Evolutionary conservation across 2,329 filamentous ascomycete genomes (phyloP), one percentile per base, ranked within the genome.

Genomic region (Curvularia sp.): DNA sequence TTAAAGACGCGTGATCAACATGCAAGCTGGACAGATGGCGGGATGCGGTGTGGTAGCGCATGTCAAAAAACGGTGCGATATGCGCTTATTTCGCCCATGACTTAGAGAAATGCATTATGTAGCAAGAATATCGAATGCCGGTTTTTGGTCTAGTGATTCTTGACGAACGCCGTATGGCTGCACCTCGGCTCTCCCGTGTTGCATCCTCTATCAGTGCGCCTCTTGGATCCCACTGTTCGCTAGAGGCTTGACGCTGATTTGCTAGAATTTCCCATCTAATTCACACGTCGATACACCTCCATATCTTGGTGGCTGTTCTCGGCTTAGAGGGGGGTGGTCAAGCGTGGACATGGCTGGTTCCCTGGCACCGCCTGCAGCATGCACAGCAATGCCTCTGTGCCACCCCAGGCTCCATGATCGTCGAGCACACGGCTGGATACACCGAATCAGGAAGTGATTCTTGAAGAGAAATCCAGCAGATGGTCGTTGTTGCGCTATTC

Each of bases 1-100:
- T 51, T 42, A 43, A 38, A 36, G 36, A 46, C 30, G 21, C 28
- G n/a, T 21, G 30, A 41, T 23, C 50, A 4, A 27, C 15, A 30
- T 19, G 10, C 41, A 19, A 5, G n/a, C 48, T 34, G 13, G 23
- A 28, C 27, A 10, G 15, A n/a, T 39, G 12, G 32, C 23, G 25
- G 15, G 23, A 47, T 51, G 18, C 25, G 19, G 36, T 49, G 47
- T 49, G 23, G 34, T 49, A 49, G 47, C 47, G 47, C 32, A 49
- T 30, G 47, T 49, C 47, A 49, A 49, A 49, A 49, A 49, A 49
- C 47, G 47, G 34, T 36, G 34, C 47, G 47, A 49, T 19, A 28
- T 49, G 47, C 18, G 18, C 34, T 39, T 28, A 39, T 49, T 49
- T 49, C 8, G 47, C n/a, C 32, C 34, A 49, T 5, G 34, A 27